Evolutionary conservation across 805 yeast species (phyloP).

Genomic region (Starmerella stellata): DNA sequence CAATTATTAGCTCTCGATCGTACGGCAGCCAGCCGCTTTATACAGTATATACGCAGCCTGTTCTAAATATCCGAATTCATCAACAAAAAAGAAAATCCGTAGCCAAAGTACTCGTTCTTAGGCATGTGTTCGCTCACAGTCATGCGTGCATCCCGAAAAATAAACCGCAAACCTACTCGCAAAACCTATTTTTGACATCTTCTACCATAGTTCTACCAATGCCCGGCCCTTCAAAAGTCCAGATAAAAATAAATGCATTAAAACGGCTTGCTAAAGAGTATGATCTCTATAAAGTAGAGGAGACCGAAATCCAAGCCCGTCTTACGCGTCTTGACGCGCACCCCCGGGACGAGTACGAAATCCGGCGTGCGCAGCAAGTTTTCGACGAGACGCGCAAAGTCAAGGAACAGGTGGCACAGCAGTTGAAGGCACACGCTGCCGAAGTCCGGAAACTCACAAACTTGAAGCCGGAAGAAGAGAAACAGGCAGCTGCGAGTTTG

Average conservation of each 20-base stretch:
- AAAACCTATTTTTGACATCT: background rate
- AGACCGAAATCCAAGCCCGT: conserved; percentile 32
- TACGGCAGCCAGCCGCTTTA: no score
- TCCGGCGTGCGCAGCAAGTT: conserved; percentile 33
- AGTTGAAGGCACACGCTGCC: conserved; percentile 23
- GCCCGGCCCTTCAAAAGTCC: conserved; percentile 56
- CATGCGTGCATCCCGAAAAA: no score
- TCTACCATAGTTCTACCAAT: no score
- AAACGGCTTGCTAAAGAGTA: conserved; percentile 54
- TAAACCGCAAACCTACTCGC: no score
- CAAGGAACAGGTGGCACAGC: conserved; percentile 31
- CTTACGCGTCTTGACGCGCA: conserved; percentile 32
- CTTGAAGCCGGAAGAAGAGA: conserved; percentile 17
- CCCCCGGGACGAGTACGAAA: conserved; percentile 44
- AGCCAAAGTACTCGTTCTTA: no score
- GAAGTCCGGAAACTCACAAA: conserved; percentile 14
- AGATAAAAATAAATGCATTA: conserved; percentile 54
- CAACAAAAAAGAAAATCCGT: no score
- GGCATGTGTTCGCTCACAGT: no score
- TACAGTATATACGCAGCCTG: no score
- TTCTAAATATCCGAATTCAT: no score
- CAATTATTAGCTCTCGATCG: no score
- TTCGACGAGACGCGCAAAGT: conserved; percentile 37
- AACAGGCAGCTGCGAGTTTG: conserved; percentile 11
- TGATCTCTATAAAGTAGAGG: conserved; percentile 39